phyloP scores from a whole-genome alignment of 2,329 filamentous ascomycete species.

The Exophiala xenobiotica region DNA sequence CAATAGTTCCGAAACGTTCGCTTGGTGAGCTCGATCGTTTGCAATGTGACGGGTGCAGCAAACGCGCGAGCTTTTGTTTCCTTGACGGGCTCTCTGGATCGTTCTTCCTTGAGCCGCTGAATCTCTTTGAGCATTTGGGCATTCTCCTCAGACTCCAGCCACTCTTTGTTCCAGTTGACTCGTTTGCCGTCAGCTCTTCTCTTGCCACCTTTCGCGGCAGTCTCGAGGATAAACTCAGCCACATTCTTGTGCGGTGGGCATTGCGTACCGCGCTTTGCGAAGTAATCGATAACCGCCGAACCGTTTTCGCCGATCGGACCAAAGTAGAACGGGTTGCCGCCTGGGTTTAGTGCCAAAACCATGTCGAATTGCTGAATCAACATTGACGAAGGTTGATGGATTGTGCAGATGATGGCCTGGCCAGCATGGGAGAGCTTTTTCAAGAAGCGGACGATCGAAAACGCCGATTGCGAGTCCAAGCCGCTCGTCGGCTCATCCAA shows the following conservation, averaged over 20 bases:
- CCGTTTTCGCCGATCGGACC: slow-evolving; percentile 69
- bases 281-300: slow-evolving; percentile 65
- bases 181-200: slow-evolving; percentile 52
- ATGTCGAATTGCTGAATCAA: slow-evolving; percentile 73
- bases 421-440: slow-evolving; percentile 66
- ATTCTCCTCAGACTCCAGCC: slow-evolving; percentile 65
- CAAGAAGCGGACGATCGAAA: slow-evolving; percentile 66
- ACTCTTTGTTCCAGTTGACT: slow-evolving; percentile 74
- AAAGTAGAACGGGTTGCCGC: slow-evolving; percentile 72
- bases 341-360: slow-evolving; percentile 67
- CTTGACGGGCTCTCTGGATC: slow-evolving; percentile 43
- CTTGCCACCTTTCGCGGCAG: slow-evolving; percentile 58
- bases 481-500: slow-evolving; percentile 71
- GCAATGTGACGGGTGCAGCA: slow-evolving; percentile 62
- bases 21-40: slow-evolving; percentile 66
- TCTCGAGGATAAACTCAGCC: slow-evolving; percentile 66
- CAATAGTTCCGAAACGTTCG: slow-evolving; percentile 72
- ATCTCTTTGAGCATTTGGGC: slow-evolving; percentile 63
- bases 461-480: slow-evolving; percentile 68
- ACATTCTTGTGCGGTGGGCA: slow-evolving; percentile 67
- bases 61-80: slow-evolving; percentile 51
- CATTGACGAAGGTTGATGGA: slow-evolving; percentile 69
- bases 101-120: slow-evolving; percentile 59
- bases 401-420: slow-evolving; percentile 71
- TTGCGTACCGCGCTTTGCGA: slow-evolving; percentile 62